Percentiles rank a stretch among this genome's conserved stretches.
These are phyloP conservation scores for Lactifluus echinatus DNA, from an alignment of 768 basidiomycete genomes.

Conservation along the genomic window DNA sequence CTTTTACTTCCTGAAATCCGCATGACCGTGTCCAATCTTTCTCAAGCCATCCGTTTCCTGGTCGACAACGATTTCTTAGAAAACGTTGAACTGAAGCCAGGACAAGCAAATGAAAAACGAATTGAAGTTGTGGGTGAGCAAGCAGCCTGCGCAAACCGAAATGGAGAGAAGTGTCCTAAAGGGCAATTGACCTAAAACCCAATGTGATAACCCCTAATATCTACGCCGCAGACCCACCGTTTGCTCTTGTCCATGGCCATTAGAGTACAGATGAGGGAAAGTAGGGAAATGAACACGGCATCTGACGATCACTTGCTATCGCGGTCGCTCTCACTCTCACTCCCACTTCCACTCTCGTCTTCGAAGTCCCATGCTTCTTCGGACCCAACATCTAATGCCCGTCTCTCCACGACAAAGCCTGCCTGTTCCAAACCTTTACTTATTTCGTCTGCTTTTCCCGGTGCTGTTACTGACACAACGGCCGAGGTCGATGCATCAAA, in stretches of 20 bases:
- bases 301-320: background rate
- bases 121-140: constrained; percentile 49
- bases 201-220: background rate
- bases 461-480: constrained; percentile 75
- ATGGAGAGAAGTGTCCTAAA: background rate
- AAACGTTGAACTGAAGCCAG: constrained; percentile 72
- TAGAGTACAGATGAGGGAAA: constrained; percentile 6
- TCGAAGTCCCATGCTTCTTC: constrained; percentile 32
- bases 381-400: constrained; percentile 46
- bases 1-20: constrained; percentile 80
- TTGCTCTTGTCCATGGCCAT: background rate
- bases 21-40: constrained; percentile 82
- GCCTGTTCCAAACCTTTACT: constrained; percentile 46
- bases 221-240: background rate
- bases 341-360: constrained; percentile 31
- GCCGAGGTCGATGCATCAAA: constrained; percentile 72
- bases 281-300: background rate
- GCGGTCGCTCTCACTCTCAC: constrained; percentile 26
- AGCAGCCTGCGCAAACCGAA: constrained; percentile 12
- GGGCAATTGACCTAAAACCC: background rate
- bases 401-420: constrained; percentile 78
- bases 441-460: constrained; percentile 69
- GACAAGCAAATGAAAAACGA: constrained; percentile 55
- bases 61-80: constrained; percentile 84
- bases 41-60: constrained; percentile 85